phyloP scores from a whole-genome alignment of 306 rosid species.

The Acmispon strigosus region DNA sequence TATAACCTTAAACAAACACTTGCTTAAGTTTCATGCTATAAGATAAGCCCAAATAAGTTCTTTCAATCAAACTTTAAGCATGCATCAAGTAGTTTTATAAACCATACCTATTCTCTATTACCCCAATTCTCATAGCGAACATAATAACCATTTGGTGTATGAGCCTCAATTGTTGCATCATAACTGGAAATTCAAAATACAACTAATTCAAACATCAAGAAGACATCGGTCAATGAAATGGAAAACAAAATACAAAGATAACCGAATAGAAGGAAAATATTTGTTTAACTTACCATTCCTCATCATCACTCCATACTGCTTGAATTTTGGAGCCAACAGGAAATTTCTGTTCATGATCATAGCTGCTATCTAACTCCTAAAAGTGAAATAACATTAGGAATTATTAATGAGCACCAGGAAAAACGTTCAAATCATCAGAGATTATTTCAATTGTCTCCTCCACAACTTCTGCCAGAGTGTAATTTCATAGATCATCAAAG shows the following conservation, averaged over 20 bases:
- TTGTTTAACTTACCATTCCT: constrained; percentile 72
- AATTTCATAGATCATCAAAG: too few relatives aligned
- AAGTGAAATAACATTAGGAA: background rate
- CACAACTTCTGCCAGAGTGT: background rate
- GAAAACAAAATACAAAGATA: too few relatives aligned
- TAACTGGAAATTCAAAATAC: too few relatives aligned
- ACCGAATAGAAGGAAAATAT: background rate
- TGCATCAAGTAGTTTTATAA: constrained; percentile 8
- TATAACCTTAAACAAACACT: too few relatives aligned
- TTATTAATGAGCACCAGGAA: background rate
- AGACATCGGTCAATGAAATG: constrained; percentile 14
- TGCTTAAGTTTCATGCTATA: background rate
- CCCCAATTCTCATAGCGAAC: constrained; percentile 84
- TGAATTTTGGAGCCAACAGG: constrained; percentile 75
- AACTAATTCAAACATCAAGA: constrained; percentile 50
- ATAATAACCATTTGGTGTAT: constrained; percentile 72
- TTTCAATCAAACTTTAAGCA: background rate
- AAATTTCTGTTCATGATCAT: constrained; percentile 49
- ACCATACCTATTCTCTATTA: constrained; percentile 85
- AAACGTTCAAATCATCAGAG: constrained; percentile 1
- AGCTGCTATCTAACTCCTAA: constrained; percentile 48
- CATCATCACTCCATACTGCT: constrained; percentile 96
- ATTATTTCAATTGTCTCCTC: background rate
- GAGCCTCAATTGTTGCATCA: constrained; percentile 72
- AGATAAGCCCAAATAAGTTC: background rate